Percentiles rank a stretch among this genome's conserved stretches.
phyloP scores from a whole-genome alignment of 1,284 basidiomycete species.

The Puccinia triticina region DNA sequence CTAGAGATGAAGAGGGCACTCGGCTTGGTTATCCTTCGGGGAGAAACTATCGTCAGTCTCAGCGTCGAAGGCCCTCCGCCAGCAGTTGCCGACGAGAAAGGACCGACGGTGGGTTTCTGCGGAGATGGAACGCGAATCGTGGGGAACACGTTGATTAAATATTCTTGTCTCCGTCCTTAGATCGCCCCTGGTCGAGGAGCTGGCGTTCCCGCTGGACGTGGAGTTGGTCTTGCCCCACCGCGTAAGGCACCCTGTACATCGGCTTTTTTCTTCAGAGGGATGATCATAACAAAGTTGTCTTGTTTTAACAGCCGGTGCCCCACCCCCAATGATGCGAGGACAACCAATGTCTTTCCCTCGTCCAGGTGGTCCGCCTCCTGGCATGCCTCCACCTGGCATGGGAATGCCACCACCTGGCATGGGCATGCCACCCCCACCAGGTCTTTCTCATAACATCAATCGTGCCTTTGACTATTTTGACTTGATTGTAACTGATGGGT shows the following conservation, averaged over 20 bases:
- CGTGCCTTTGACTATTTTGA: slow-evolving; percentile 68
- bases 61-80: slow-evolving; percentile 96
- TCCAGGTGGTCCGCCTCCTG: slow-evolving; percentile 66
- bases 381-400: slow-evolving; percentile 62
- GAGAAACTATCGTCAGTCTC: slow-evolving; percentile 93
- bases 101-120: slow-evolving; percentile 67
- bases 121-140: background rate
- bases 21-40: slow-evolving; percentile 91
- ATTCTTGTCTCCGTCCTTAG: slow-evolving; percentile 61
- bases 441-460: background rate
- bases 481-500: slow-evolving; percentile 74
- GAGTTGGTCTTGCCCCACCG: slow-evolving; percentile 93
- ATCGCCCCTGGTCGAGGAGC: slow-evolving; percentile 86
- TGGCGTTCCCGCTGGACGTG: slow-evolving; percentile 92
- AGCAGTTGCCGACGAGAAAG: slow-evolving; percentile 82
- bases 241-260: slow-evolving; percentile 64
- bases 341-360: slow-evolving; percentile 78
- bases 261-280: slow-evolving; percentile 53
- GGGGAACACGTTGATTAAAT: slow-evolving; percentile 28
- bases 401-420: slow-evolving; percentile 61
- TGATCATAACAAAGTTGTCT: slow-evolving; percentile 53
- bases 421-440: slow-evolving; percentile 38
- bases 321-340: slow-evolving; percentile 66
- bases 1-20: slow-evolving; percentile 96
- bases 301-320: slow-evolving; percentile 57